These are phyloP conservation scores for Dactylellina cionopaga DNA, from an alignment of 2,329 filamentous ascomycete species.

Conservation along the genomic window DNA sequence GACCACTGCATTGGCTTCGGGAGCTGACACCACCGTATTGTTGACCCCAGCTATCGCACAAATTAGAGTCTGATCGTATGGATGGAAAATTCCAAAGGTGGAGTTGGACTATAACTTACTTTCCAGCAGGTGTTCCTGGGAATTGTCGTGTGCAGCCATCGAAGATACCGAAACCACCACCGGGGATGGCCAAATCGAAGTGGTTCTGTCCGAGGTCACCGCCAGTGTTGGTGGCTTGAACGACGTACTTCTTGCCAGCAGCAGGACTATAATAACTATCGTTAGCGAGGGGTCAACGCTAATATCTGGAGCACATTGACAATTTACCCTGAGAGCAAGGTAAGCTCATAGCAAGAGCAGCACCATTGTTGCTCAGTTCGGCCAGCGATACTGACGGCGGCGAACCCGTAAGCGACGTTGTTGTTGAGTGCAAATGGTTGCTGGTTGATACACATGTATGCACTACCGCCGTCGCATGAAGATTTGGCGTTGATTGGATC, in stretches of 20 bases:
- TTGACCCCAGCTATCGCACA: conserved; percentile 66
- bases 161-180: conserved; percentile 67
- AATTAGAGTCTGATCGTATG: conserved; percentile 54
- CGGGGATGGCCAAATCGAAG: conserved; percentile 65
- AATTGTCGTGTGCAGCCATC: conserved; percentile 67
- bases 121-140: conserved; percentile 41
- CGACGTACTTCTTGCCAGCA: conserved; percentile 71
- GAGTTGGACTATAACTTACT: conserved; percentile 16
- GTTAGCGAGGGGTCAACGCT: background rate
- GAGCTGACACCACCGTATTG: conserved; percentile 69
- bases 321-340: conserved; percentile 64
- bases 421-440: conserved; percentile 71
- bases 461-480: conserved; percentile 69
- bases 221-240: conserved; percentile 73
- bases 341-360: conserved; percentile 73
- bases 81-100: background rate
- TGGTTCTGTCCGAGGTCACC: conserved; percentile 68
- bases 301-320: background rate
- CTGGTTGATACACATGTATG: conserved; percentile 72
- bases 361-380: conserved; percentile 71
- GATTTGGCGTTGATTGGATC: conserved; percentile 42
- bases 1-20: conserved; percentile 65
- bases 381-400: conserved; percentile 69
- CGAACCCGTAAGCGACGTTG: conserved; percentile 71
- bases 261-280: conserved; percentile 63